phyloP scores from a whole-genome alignment of 2,329 filamentous ascomycete genomes.

The Trichoderma koningiopsis region DNA sequence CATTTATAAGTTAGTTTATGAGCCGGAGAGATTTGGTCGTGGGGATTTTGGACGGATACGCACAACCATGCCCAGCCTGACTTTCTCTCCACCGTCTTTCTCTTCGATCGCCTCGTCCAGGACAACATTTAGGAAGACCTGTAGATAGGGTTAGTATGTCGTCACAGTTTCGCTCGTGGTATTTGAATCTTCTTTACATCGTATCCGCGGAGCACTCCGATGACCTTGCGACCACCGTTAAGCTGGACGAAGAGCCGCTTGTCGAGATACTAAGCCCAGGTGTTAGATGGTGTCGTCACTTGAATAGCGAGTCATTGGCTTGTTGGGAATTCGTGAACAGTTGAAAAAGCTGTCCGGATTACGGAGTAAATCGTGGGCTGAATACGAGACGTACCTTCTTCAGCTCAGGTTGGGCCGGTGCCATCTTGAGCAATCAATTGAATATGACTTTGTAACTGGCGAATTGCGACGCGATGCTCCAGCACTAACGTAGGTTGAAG shows the following conservation, averaged over 20 bases:
- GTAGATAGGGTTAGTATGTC: conserved; percentile 36
- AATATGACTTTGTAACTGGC: conserved; percentile 30
- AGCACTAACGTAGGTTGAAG: conserved; percentile 31
- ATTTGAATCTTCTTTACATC: conserved; percentile 66
- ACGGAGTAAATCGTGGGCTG: neutral
- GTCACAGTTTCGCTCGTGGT: conserved; percentile 48
- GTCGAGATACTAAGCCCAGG: conserved; percentile 81
- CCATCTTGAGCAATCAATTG: conserved; percentile 66
- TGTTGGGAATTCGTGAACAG: neutral
- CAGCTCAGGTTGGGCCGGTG: conserved; percentile 96
- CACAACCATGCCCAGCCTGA: conserved; percentile 89
- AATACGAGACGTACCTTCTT: conserved; percentile 72
- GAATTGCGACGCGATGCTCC: conserved; percentile 35
- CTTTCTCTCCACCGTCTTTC: conserved; percentile 88
- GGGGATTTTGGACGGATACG: conserved; percentile 41
- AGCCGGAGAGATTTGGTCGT: neutral
- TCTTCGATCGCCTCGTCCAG: conserved; percentile 96
- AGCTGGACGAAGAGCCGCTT: conserved; percentile 97
- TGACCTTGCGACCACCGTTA: conserved; percentile 96
- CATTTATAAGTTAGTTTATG: neutral
- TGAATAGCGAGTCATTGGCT: neutral
- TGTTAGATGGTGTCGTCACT: conserved; percentile 2
- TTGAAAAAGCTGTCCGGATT: neutral
- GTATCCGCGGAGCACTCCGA: conserved; percentile 91
- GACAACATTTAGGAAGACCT: conserved; percentile 99